phyloP scores from a whole-genome alignment of 768 basidiomycete species.

The Lactarius hengduanensis region DNA sequence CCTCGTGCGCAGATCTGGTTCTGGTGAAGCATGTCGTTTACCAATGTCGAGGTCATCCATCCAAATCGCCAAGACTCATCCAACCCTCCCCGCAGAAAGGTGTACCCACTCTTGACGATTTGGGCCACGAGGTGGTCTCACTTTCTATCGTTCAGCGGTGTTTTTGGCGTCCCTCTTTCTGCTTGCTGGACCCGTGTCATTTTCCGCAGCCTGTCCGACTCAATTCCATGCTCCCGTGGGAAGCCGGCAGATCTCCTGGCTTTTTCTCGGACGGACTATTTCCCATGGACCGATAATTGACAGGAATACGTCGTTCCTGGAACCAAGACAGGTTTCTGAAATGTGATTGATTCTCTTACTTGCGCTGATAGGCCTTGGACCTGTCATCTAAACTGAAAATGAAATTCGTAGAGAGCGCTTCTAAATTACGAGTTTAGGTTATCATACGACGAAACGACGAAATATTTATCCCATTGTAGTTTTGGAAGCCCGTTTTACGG shows the following conservation, averaged over 20 bases:
- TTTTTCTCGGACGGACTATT: not conserved
- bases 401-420: not conserved
- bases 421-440: not conserved
- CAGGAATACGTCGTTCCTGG: not conserved
- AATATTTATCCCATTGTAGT: not conserved
- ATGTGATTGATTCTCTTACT: not conserved
- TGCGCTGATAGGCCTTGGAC: not conserved
- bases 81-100: not conserved
- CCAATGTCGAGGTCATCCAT: not conserved
- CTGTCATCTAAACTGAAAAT: not conserved
- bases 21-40: not conserved
- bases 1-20: not conserved
- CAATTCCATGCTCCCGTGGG: not conserved
- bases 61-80: not conserved
- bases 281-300: not conserved
- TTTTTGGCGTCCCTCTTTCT: not conserved
- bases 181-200: not conserved
- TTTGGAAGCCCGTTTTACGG: not conserved
- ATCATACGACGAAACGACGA: not conserved
- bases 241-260: not conserved
- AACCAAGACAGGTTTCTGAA: not conserved
- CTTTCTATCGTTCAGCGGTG: not conserved
- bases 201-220: not conserved
- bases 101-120: not conserved
- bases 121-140: not conserved